Conservation (phyloP, 1,284 basidiomycete species). For the Pholiota adiposa region DNA sequence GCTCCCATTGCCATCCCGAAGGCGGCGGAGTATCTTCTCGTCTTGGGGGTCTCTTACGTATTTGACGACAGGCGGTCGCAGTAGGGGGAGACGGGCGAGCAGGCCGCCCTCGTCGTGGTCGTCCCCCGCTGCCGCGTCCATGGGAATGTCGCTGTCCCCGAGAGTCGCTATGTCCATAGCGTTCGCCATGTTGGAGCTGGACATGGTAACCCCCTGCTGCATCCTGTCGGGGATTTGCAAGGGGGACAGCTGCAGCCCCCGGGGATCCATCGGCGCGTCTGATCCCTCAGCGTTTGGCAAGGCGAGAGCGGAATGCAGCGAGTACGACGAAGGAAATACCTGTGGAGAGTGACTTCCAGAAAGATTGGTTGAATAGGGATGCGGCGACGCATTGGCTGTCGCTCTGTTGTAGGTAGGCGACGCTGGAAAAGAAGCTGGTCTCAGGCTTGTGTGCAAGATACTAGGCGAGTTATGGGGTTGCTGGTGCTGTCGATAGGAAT, state of each 20-base stretch:
- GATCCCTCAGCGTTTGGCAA: neutral
- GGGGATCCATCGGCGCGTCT: neutral
- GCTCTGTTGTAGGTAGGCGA: neutral
- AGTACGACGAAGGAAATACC: conserved; percentile 16
- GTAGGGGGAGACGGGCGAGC: conserved; percentile 26
- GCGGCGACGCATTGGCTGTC: neutral
- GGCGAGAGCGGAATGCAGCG: conserved; percentile 10
- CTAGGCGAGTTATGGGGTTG: neutral
- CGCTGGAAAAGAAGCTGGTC: neutral
- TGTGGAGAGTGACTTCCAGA: neutral
- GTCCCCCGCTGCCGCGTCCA: conserved; percentile 4
- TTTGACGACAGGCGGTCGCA: conserved; percentile 49
- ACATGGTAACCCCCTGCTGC: neutral
- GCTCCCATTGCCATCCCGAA: conserved; percentile 31
- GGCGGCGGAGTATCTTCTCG: conserved; percentile 58
- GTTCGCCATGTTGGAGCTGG: neutral
- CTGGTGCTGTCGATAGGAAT: neutral
- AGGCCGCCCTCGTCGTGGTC: neutral
- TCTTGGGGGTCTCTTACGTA: conserved; percentile 67
- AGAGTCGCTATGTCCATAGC: neutral
- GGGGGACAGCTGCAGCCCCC: conserved; percentile 9
- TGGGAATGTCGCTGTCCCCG: neutral
- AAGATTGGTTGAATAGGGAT: conserved; percentile 2
- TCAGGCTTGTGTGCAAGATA: neutral
- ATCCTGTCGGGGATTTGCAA: conserved; percentile 14